Evolutionary conservation across 2,329 filamentous ascomycete genomes (phyloP).

Genomic region (Fusarium longipes): DNA sequence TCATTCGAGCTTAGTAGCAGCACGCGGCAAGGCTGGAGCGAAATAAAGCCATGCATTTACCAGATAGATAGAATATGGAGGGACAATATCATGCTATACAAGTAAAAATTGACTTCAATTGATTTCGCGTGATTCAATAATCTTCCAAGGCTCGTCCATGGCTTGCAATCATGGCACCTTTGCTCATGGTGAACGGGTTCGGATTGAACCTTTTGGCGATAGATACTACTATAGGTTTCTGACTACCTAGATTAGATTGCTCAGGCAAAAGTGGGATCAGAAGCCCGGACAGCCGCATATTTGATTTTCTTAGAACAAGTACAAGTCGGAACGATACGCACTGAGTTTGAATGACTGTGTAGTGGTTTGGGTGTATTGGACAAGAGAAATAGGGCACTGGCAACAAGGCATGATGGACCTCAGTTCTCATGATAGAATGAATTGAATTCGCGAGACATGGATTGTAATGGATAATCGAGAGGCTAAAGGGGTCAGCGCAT

Average conservation of each 20-base stretch:
- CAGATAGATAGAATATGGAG: not conserved
- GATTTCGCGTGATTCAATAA: not conserved
- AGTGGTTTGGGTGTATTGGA: not conserved
- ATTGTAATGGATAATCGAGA: constrained; percentile 14
- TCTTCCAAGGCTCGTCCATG: not conserved
- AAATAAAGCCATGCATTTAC: not conserved
- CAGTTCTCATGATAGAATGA: constrained; percentile 30
- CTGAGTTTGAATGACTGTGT: not conserved
- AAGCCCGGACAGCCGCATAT: constrained; percentile 11
- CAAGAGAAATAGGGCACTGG: not conserved
- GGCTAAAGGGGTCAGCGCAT: constrained; percentile 21
- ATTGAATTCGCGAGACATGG: constrained; percentile 19
- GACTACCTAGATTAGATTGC: not conserved
- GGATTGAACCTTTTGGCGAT: not conserved
- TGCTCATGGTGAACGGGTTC: not conserved
- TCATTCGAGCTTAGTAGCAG: not conserved
- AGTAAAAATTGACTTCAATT: no score
- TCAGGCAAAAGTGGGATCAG: not conserved
- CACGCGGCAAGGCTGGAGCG: constrained; percentile 23
- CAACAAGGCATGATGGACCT: constrained; percentile 33
- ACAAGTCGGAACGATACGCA: not conserved
- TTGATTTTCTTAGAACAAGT: constrained; percentile 32
- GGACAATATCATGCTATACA: not conserved
- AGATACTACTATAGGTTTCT: not conserved
- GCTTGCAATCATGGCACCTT: not conserved